These are phyloP conservation scores for Fabrea salina DNA, from an alignment of 169 alveolate genomes.

Conservation along the genomic window DNA sequence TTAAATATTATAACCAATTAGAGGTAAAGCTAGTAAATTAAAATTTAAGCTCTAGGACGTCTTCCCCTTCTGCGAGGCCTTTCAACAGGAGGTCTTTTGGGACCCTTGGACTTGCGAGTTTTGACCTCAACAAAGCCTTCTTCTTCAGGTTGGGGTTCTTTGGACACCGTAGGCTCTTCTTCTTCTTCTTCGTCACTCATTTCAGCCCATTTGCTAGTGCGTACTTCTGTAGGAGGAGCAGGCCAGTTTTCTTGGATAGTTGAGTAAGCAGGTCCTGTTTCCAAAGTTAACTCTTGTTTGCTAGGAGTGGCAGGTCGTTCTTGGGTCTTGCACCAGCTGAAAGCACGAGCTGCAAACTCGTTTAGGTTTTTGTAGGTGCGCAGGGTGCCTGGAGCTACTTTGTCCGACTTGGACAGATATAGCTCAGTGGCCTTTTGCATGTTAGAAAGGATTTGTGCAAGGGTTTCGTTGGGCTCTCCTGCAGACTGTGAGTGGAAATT, in stretches of 20 bases:
- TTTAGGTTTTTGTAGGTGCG: slow-evolving; percentile 6
- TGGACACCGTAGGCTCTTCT: too few relatives aligned
- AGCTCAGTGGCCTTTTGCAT: neutral
- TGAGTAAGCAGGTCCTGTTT: neutral
- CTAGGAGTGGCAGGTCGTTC: neutral
- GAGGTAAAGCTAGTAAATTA: too few relatives aligned
- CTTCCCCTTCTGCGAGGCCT: neutral
- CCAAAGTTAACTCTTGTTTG: neutral
- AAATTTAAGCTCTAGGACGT: neutral
- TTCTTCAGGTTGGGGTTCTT: neutral
- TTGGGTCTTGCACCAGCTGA: neutral
- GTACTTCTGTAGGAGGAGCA: neutral
- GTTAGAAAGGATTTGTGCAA: neutral
- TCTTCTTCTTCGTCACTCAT: neutral
- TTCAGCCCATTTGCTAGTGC: neutral
- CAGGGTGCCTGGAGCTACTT: slow-evolving; percentile 20
- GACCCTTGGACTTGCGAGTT: neutral
- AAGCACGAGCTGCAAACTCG: neutral
- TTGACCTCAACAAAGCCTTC: slow-evolving; percentile 3
- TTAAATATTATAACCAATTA: too few relatives aligned
- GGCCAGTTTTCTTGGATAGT: neutral
- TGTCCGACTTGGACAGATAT: neutral
- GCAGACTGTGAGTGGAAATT: neutral
- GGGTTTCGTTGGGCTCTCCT: neutral
- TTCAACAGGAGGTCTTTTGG: neutral